These are phyloP conservation scores for Talaromyces wortmannii DNA, from an alignment of 495 filamentous ascomycete genomes.

Conservation along the genomic window DNA sequence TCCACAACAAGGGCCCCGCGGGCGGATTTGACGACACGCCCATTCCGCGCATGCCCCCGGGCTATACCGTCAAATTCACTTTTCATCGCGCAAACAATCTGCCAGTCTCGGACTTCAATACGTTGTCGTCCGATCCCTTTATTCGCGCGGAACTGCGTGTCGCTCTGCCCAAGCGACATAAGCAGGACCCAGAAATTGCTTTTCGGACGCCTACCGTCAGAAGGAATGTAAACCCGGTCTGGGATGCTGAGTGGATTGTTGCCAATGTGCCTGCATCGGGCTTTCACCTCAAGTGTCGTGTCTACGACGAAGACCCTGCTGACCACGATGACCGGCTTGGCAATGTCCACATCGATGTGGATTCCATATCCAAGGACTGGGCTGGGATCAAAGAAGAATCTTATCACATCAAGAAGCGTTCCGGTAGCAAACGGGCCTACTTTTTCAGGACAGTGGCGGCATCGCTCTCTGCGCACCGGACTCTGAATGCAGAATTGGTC, in stretches of 20 bases:
- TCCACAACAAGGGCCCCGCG: constrained; percentile 44
- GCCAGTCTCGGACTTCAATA: constrained; percentile 71
- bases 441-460: constrained; percentile 56
- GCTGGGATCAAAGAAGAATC: constrained; percentile 53
- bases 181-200: constrained; percentile 65
- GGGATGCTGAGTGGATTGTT: constrained; percentile 83
- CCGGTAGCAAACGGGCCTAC: constrained; percentile 81
- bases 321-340: constrained; percentile 87
- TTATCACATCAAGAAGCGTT: constrained; percentile 73
- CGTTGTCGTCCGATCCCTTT: constrained; percentile 80
- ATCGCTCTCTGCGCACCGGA: constrained; percentile 43
- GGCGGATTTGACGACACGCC: constrained; percentile 78
- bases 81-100: constrained; percentile 77
- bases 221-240: constrained; percentile 61
- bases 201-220: constrained; percentile 72
- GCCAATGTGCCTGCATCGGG: constrained; percentile 75
- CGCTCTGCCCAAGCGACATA: constrained; percentile 62
- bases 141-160: constrained; percentile 60
- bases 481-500: constrained; percentile 54
- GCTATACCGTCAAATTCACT: constrained; percentile 79
- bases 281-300: constrained; percentile 69
- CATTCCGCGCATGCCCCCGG: constrained; percentile 61
- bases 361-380: constrained; percentile 56
- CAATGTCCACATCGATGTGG: constrained; percentile 63
- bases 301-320: constrained; percentile 84